Conservation (phyloP, 805 yeast genomes). For the Metschnikowia continentalis region DNA sequence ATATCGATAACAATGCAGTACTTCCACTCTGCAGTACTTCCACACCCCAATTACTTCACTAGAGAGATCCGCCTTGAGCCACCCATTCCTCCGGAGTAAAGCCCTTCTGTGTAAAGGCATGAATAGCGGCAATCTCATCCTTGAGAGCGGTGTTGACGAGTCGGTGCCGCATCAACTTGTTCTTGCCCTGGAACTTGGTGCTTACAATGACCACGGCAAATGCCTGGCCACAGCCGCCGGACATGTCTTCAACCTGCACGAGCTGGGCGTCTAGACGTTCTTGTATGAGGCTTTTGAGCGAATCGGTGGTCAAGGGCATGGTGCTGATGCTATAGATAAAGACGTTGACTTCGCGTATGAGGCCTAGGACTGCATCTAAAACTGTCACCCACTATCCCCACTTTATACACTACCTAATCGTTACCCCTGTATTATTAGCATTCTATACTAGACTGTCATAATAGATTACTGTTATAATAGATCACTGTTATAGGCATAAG, state of each 20-base stretch:
- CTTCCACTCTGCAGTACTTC: no score
- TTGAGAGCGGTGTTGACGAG: conserved; percentile 74
- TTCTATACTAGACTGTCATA: no score
- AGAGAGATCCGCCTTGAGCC: conserved; percentile 32
- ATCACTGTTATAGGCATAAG: no score
- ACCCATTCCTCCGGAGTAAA: conserved; percentile 88
- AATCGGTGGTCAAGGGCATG: conserved; percentile 36
- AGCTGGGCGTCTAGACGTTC: conserved; percentile 56
- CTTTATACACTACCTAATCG: no score
- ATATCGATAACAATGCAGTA: no score
- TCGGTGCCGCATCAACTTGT: conserved; percentile 81
- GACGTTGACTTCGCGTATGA: conserved; percentile 1
- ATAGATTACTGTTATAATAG: no score
- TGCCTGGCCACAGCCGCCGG: conserved; percentile 98
- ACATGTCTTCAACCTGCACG: conserved; percentile 67
- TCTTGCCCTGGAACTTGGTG: conserved; percentile 69
- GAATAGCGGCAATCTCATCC: conserved; percentile 82
- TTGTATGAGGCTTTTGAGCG: conserved; percentile 46
- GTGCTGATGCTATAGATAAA: conserved; percentile 1
- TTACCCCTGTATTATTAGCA: no score
- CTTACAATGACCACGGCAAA: conserved; percentile 87
- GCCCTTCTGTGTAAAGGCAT: conserved; percentile 91
- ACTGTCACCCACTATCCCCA: no score
- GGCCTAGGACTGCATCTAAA: no score
- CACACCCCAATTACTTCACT: background rate